A percentile compares a stretch with the other conserved stretches of the same genome.
Evolutionary conservation across 495 filamentous ascomycete genomes (phyloP).

Genomic region (Aspergillus saccharolyticus): DNA sequence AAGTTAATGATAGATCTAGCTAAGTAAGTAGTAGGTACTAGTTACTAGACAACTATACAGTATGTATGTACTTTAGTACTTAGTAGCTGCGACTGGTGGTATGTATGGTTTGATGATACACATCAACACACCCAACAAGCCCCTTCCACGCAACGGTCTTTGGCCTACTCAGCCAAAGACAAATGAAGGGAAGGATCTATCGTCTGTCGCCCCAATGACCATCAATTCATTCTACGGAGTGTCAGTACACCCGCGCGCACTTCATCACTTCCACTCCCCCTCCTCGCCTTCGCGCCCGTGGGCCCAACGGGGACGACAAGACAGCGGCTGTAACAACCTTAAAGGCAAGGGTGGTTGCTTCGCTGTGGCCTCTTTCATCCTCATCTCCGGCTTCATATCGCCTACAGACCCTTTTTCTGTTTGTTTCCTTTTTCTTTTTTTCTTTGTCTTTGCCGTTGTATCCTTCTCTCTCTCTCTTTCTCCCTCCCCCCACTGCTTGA

Average conservation of each 20-base stretch:
- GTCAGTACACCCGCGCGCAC: conserved; percentile 11
- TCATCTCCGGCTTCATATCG: conserved; percentile 9
- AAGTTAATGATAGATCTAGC: no score
- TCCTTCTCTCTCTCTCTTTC: neutral
- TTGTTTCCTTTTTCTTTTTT: neutral
- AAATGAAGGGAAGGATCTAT: neutral
- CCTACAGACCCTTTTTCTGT: neutral
- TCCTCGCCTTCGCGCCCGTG: conserved; percentile 23
- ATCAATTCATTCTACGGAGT: neutral
- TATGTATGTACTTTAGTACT: neutral
- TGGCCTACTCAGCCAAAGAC: neutral
- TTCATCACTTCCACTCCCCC: no score
- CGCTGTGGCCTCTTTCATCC: conserved; percentile 12
- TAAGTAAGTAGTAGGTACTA: no score
- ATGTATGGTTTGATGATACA: neutral
- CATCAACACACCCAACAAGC: neutral
- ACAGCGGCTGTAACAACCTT: conserved; percentile 29
- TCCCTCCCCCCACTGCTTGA: neutral
- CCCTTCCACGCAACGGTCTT: neutral
- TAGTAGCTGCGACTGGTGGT: neutral
- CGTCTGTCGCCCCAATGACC: neutral
- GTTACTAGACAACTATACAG: no score
- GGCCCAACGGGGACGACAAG: conserved; percentile 23
- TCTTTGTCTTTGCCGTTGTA: neutral
- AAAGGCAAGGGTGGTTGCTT: conserved; percentile 17